Conservation (phyloP, 176 grass and related monocot species). For the Triticum turgidum region DNA sequence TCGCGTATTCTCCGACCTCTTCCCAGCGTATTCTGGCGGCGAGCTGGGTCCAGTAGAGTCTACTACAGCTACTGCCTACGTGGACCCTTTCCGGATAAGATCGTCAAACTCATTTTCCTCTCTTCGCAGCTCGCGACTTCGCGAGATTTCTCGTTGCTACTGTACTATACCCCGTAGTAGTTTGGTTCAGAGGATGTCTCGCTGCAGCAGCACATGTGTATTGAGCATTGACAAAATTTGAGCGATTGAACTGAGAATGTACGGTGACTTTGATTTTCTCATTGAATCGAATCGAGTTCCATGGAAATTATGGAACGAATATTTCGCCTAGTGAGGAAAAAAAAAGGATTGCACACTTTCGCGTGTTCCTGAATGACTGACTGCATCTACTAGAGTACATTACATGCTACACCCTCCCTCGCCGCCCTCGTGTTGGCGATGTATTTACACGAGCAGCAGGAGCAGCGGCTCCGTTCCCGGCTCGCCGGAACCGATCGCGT, state of each 20-base stretch:
- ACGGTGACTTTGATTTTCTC: neutral
- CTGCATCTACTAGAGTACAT: neutral
- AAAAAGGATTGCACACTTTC: neutral
- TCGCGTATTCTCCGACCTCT: neutral
- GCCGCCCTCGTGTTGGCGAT: neutral
- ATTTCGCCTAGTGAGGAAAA: neutral
- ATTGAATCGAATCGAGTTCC: neutral
- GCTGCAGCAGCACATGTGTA: neutral
- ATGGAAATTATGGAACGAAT: neutral
- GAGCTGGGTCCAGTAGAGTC: neutral
- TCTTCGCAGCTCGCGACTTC: neutral
- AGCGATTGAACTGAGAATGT: neutral
- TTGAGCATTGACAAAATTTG: too few species aligned
- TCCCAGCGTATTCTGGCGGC: constrained; percentile 6
- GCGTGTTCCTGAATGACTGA: neutral
- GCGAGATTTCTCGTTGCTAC: too few species aligned
- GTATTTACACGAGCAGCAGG: neutral
- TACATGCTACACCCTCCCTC: neutral
- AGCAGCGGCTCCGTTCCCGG: neutral
- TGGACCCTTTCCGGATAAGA: neutral
- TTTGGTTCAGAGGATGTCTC: neutral
- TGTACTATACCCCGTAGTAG: too few species aligned
- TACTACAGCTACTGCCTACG: neutral
- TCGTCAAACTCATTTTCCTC: neutral
- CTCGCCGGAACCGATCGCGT: neutral